A percentile compares a stretch with the other conserved stretches of the same genome.
Evolutionary conservation across 1,284 basidiomycete genomes (phyloP).

Genomic region (Ceratobasidium papillatum): DNA sequence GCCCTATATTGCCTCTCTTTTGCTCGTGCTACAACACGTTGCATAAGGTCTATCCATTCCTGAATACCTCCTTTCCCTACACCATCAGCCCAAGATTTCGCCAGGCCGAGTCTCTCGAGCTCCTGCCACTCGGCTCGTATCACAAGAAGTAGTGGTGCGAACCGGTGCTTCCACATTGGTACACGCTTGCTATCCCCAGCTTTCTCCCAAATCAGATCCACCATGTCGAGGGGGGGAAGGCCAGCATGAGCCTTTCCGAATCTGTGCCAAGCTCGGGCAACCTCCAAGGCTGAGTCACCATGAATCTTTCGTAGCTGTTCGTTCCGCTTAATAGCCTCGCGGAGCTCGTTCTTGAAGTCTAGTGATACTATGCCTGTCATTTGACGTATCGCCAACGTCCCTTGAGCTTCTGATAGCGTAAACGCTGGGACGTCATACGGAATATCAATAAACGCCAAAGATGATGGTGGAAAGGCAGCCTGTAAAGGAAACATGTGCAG

Average conservation of each 20-base stretch:
- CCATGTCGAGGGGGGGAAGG: background rate
- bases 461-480: conserved; percentile 58
- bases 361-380: conserved; percentile 18
- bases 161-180: conserved; percentile 64
- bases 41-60: conserved; percentile 72
- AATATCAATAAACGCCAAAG: conserved; percentile 71
- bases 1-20: background rate
- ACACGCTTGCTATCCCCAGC: conserved; percentile 51
- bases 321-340: background rate
- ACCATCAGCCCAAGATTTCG: conserved; percentile 66
- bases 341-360: conserved; percentile 27
- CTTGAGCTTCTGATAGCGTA: conserved; percentile 73
- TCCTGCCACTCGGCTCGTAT: conserved; percentile 67
- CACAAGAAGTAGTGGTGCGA: conserved; percentile 61
- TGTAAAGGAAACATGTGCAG: conserved; percentile 63
- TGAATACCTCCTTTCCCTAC: conserved; percentile 64
- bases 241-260: background rate
- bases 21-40: conserved; percentile 43
- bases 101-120: conserved; percentile 61
- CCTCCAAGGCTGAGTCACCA: background rate
- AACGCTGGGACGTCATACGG: conserved; percentile 66
- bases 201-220: conserved; percentile 25
- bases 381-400: conserved; percentile 46
- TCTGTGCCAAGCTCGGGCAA: conserved; percentile 6
- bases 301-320: background rate